A percentile compares a stretch with the other conserved stretches of the same genome.
Conservation (phyloP, 2,329 filamentous ascomycete species). For the Lachnellula subtilissima region DNA sequence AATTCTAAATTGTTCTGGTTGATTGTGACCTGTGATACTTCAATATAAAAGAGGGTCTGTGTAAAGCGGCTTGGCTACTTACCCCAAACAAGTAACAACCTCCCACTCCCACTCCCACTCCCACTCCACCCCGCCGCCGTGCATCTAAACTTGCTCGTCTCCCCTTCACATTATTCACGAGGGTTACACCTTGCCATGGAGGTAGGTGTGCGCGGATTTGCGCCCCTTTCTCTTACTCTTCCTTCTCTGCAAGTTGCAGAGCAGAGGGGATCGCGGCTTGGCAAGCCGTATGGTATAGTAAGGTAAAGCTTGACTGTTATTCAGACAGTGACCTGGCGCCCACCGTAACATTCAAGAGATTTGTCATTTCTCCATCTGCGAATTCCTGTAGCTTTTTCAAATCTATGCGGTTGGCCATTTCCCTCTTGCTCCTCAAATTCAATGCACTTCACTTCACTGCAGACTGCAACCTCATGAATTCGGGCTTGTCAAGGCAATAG, state of each 20-base stretch:
- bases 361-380: background rate
- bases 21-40: no score
- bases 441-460: background rate
- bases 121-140: background rate
- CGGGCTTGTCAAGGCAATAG: background rate
- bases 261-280: background rate
- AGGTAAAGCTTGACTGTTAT: constrained; percentile 1
- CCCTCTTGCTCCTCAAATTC: background rate
- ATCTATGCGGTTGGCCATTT: background rate
- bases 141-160: background rate
- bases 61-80: background rate
- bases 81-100: background rate
- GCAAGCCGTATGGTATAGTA: background rate
- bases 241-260: background rate
- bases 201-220: constrained; percentile 7
- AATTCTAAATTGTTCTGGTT: no score
- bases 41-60: background rate
- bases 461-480: background rate
- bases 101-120: background rate
- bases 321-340: background rate
- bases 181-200: no score
- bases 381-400: background rate
- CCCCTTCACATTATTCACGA: background rate
- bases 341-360: background rate
- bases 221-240: constrained; percentile 4